These are phyloP conservation scores for Perilla frutescens DNA, from an alignment of 257 asterid species.

Conservation along the genomic window DNA sequence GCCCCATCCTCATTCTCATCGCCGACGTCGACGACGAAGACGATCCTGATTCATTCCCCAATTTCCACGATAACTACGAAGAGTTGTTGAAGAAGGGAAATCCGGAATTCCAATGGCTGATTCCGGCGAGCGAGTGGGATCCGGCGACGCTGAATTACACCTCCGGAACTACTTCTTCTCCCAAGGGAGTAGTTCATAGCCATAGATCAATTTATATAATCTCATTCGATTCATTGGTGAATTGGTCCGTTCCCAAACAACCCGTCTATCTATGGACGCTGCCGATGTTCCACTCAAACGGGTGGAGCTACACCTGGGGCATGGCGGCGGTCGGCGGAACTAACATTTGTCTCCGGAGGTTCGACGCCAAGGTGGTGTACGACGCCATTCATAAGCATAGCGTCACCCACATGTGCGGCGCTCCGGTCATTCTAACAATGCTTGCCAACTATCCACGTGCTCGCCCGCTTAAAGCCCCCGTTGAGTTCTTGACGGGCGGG, in stretches of 20 bases:
- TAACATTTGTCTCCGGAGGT: conserved; percentile 66
- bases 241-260: conserved; percentile 69
- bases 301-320: conserved; percentile 96
- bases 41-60: background rate
- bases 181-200: conserved; percentile 80
- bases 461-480: conserved; percentile 42
- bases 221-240: conserved; percentile 58
- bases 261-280: conserved; percentile 81
- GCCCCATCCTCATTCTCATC: conserved; percentile 55
- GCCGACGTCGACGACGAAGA: conserved; percentile 30
- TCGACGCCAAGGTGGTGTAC: conserved; percentile 56
- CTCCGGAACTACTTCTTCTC: conserved; percentile 84
- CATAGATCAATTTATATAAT: conserved; percentile 60
- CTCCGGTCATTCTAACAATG: conserved; percentile 79
- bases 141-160: conserved; percentile 83
- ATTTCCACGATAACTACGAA: conserved; percentile 48
- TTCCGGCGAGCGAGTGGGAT: conserved; percentile 61
- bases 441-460: conserved; percentile 48
- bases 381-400: conserved; percentile 39
- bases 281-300: conserved; percentile 90
- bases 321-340: conserved; percentile 89
- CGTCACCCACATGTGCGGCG: conserved; percentile 90
- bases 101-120: conserved; percentile 54
- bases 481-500: conserved; percentile 62
- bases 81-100: conserved; percentile 54